These are phyloP conservation scores for Xylaria sp. DNA, from an alignment of 2,329 filamentous ascomycete species.

Conservation along the genomic window DNA sequence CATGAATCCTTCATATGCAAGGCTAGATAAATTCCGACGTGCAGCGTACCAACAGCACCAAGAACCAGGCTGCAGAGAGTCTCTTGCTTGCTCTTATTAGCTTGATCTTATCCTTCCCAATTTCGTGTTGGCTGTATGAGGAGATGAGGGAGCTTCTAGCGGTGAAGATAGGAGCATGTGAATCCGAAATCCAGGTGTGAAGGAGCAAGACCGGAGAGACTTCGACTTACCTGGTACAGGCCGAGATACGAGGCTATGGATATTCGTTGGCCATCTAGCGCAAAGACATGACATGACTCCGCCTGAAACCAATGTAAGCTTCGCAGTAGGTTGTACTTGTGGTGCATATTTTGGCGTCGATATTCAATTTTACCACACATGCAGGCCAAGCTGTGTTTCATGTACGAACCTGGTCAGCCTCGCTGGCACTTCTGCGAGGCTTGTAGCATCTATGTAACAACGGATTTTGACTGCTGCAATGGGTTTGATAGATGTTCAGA, in stretches of 20 bases:
- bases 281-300: background rate
- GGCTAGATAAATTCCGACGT: constrained; percentile 25
- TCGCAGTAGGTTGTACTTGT: background rate
- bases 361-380: background rate
- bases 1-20: constrained; percentile 29
- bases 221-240: background rate
- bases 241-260: constrained; percentile 3
- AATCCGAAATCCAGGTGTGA: background rate
- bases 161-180: constrained; percentile 23
- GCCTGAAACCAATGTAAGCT: background rate
- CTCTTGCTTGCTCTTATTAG: background rate
- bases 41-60: constrained; percentile 7
- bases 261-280: background rate
- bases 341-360: background rate
- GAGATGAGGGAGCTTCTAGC: background rate
- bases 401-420: background rate
- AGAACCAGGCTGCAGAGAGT: background rate
- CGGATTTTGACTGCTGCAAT: background rate
- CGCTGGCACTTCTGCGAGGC: background rate
- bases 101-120: background rate
- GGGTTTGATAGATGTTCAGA: background rate
- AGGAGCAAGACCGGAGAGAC: constrained; percentile 3
- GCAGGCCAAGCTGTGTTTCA: background rate
- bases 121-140: constrained; percentile 18
- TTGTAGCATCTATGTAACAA: background rate